Percentiles rank a stretch among this genome's conserved stretches.
phyloP scores from a whole-genome alignment of 2,329 filamentous ascomycete genomes.

The Didymella sp. region DNA sequence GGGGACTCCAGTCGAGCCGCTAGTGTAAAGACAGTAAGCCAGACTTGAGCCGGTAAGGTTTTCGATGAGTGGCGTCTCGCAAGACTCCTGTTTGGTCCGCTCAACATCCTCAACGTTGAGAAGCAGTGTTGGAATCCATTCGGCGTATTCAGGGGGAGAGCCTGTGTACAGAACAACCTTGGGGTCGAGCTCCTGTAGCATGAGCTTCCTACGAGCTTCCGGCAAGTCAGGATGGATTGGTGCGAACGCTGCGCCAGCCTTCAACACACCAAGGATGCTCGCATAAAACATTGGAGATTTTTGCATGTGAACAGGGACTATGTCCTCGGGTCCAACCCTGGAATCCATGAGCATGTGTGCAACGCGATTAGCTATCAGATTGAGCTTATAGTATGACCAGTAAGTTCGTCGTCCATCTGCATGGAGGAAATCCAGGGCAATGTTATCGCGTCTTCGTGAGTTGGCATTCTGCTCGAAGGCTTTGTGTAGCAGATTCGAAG shows the following conservation, averaged over 20 bases:
- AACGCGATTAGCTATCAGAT: slow-evolving; percentile 43
- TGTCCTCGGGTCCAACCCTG: slow-evolving; percentile 39
- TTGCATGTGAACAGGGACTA: slow-evolving; percentile 45
- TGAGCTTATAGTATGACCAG: slow-evolving; percentile 46
- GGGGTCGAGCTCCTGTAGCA: slow-evolving; percentile 45
- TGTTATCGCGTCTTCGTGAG: slow-evolving; percentile 26
- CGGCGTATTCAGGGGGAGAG: background rate
- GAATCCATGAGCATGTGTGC: slow-evolving; percentile 39
- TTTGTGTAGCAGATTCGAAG: slow-evolving; percentile 43
- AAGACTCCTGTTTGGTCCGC: slow-evolving; percentile 6
- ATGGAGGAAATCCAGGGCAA: slow-evolving; percentile 51
- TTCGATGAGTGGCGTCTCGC: slow-evolving; percentile 35
- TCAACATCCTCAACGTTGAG: slow-evolving; percentile 29
- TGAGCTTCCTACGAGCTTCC: slow-evolving; percentile 43
- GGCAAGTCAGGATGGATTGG: slow-evolving; percentile 49
- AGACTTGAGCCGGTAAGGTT: slow-evolving; percentile 39
- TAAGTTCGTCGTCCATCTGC: slow-evolving; percentile 34
- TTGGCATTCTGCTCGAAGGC: slow-evolving; percentile 49
- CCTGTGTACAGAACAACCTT: slow-evolving; percentile 37
- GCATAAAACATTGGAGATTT: slow-evolving; percentile 49
- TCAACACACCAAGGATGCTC: slow-evolving; percentile 50
- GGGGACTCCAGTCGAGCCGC: slow-evolving; percentile 53
- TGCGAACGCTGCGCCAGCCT: slow-evolving; percentile 49
- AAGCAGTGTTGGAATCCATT: slow-evolving; percentile 7
- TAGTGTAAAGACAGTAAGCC: slow-evolving; percentile 55